Evolutionary conservation across 805 yeast species (phyloP).

Genomic region (Scheffersomyces stipitis): DNA sequence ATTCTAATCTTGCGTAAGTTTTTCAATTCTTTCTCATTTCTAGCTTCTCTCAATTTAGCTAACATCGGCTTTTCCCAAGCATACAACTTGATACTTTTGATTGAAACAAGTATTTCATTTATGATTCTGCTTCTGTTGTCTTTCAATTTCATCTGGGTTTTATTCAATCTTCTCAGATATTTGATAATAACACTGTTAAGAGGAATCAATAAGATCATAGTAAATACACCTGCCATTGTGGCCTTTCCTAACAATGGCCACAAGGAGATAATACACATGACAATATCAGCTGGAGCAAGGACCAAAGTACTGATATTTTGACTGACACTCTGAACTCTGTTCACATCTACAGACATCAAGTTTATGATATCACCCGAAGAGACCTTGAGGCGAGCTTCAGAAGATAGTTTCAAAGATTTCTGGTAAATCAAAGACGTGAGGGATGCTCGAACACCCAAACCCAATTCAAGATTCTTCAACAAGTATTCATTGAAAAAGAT

Average conservation of each 20-base stretch:
- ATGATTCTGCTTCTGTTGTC: constrained; percentile 21
- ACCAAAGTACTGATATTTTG: constrained; percentile 51
- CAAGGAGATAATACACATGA: constrained; percentile 18
- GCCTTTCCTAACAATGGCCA: constrained; percentile 23
- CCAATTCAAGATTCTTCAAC: constrained; percentile 53
- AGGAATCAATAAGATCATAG: constrained; percentile 17
- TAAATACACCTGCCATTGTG: constrained; percentile 18
- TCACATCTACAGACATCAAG: constrained; percentile 23
- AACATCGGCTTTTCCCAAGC: constrained; percentile 29
- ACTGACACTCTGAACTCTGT: constrained; percentile 18
- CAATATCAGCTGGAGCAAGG: constrained; percentile 51
- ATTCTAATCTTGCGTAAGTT: constrained; percentile 14
- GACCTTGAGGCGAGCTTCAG: constrained; percentile 28
- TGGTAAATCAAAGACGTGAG: constrained; percentile 22
- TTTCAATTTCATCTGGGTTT: constrained; percentile 17
- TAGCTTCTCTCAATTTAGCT: constrained; percentile 14
- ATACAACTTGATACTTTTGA: constrained; percentile 25
- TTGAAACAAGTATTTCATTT: constrained; percentile 21
- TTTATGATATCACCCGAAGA: constrained; percentile 25
- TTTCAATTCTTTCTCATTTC: constrained; percentile 20
- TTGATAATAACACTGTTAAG: constrained; percentile 22
- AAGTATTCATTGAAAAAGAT: constrained; percentile 68
- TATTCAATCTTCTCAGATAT: constrained; percentile 43
- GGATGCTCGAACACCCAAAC: constrained; percentile 41
- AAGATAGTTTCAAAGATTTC: constrained; percentile 19